phyloP scores from a whole-genome alignment of 2,329 filamentous ascomycete species.

The Fusarium coicis region DNA sequence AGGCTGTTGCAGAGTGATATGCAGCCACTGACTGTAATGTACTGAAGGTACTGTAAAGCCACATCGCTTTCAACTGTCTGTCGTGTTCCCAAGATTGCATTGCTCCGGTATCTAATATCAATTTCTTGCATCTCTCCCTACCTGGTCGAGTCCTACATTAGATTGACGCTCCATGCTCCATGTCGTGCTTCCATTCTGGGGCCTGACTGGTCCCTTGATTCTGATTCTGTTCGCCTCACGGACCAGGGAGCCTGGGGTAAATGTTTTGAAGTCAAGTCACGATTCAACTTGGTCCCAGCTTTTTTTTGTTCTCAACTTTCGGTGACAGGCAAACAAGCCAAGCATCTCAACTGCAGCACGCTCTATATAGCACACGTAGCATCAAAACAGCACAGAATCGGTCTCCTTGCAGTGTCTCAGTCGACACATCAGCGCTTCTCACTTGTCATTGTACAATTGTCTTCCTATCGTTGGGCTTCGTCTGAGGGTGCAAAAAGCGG shows the following conservation, averaged over 20 bases:
- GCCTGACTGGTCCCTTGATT: constrained; percentile 35
- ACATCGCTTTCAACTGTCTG: constrained; percentile 10
- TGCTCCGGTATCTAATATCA: constrained; percentile 17
- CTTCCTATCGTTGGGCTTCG: constrained; percentile 24
- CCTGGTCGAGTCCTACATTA: constrained; percentile 15
- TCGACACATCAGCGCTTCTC: constrained; percentile 25
- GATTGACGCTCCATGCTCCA: constrained; percentile 25
- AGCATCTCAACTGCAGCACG: neutral
- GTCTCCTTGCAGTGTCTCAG: constrained; percentile 38
- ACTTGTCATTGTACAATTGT: constrained; percentile 14
- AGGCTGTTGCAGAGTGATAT: neutral
- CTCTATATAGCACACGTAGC: constrained; percentile 2
- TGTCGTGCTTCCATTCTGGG: constrained; percentile 31
- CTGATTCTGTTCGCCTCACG: constrained; percentile 33
- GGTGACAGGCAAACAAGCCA: neutral
- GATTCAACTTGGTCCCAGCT: constrained; percentile 18
- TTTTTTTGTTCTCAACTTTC: neutral
- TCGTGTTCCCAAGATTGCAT: neutral
- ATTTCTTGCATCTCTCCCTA: constrained; percentile 26
- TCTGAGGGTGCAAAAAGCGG: constrained; percentile 43
- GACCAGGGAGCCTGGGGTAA: constrained; percentile 32
- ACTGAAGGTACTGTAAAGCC: constrained; percentile 3
- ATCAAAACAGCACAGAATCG: neutral
- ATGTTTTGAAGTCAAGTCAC: constrained; percentile 15
- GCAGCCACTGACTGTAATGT: constrained; percentile 25